Evolutionary conservation across 768 basidiomycete species (phyloP).

Genomic region (Hypsizygus marmoreus): DNA sequence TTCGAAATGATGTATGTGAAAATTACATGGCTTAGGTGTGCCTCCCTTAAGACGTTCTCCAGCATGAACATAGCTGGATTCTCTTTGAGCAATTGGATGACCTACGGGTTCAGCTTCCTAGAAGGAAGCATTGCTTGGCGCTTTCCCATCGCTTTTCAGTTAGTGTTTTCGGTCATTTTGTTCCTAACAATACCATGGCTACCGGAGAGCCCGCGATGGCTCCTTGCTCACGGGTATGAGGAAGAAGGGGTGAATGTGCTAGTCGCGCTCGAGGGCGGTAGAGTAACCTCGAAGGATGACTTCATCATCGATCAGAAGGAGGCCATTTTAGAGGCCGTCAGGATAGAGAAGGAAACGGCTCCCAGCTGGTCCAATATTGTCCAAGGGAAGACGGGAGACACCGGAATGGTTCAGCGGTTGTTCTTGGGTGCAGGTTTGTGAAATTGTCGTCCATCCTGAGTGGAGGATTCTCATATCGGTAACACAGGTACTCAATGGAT

Average conservation of each 20-base stretch:
- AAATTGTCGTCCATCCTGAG: neutral
- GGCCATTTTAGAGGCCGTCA: conserved; percentile 46
- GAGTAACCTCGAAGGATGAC: conserved; percentile 36
- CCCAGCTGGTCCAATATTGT: conserved; percentile 45
- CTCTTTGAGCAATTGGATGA: conserved; percentile 55
- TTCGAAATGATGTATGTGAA: conserved; percentile 54
- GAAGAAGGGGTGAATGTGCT: conserved; percentile 44
- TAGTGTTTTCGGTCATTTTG: conserved; percentile 46
- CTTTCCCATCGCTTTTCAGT: conserved; percentile 53
- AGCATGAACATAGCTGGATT: conserved; percentile 56
- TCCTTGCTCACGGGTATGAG: conserved; percentile 45
- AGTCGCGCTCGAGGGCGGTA: conserved; percentile 43
- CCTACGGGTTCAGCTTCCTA: conserved; percentile 50
- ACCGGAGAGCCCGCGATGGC: conserved; percentile 51
- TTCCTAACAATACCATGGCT: conserved; percentile 50
- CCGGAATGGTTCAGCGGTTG: conserved; percentile 46
- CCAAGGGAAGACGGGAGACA: conserved; percentile 41
- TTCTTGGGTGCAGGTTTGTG: conserved; percentile 42
- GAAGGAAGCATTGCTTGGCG: conserved; percentile 47
- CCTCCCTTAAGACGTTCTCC: neutral
- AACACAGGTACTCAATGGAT: conserved; percentile 48
- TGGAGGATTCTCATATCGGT: neutral
- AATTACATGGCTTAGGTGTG: too few relatives aligned
- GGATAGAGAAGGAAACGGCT: conserved; percentile 41
- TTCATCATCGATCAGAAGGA: conserved; percentile 37